Evolutionary conservation across 257 asterid genomes (phyloP).

Genomic region (Coffea canephora): DNA sequence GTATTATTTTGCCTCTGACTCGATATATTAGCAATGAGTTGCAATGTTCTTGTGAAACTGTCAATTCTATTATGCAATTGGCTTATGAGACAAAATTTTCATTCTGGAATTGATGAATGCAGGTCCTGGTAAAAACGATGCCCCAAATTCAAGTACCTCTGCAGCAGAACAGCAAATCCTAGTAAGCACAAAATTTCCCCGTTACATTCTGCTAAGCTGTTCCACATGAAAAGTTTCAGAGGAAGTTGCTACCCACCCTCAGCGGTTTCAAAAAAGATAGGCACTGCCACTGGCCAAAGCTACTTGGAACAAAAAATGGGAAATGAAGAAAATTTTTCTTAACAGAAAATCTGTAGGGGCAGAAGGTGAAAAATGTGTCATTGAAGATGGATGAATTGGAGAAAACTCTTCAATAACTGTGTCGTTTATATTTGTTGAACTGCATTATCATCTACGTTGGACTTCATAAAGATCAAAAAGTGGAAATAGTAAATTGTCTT

Average conservation of each 20-base stretch:
- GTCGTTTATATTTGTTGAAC: not conserved
- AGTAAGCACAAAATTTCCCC: conserved; percentile 44
- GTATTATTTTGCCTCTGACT: conserved; percentile 32
- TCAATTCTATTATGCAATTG: conserved; percentile 1
- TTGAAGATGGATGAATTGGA: not conserved
- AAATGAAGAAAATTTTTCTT: not conserved
- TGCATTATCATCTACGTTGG: not conserved
- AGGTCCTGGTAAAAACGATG: conserved; percentile 66
- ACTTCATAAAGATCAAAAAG: not conserved
- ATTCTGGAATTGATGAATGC: conserved; percentile 33
- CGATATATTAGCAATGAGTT: not conserved
- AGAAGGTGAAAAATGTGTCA: not conserved
- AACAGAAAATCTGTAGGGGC: not conserved
- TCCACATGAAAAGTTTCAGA: not conserved
- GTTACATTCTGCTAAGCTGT: not conserved
- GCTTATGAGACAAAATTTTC: conserved; percentile 7
- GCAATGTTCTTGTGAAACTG: not conserved
- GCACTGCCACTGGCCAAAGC: not conserved
- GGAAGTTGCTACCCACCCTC: not conserved
- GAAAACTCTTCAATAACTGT: not conserved
- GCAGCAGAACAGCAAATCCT: conserved; percentile 96
- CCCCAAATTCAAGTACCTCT: conserved; percentile 56
- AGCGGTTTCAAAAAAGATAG: not conserved
- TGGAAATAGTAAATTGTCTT: not conserved
- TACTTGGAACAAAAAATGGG: not conserved